Conservation (phyloP, 176 grass and related monocot species). For the Otatea glauca region DNA sequence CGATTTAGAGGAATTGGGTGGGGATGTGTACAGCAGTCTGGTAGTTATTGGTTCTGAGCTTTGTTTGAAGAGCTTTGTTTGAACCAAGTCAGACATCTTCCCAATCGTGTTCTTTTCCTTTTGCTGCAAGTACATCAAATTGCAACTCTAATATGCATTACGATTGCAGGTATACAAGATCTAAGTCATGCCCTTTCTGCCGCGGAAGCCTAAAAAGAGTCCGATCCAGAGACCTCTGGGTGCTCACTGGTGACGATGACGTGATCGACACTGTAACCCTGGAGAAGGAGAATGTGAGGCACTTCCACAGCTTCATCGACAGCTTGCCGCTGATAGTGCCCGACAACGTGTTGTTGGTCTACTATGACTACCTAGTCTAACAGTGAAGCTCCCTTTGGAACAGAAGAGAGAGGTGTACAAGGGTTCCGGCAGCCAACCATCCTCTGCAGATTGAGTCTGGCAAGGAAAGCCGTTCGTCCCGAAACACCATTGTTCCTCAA, state of each 20-base stretch:
- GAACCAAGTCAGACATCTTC: background rate
- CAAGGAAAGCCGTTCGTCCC: conserved; percentile 45
- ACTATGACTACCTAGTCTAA: conserved; percentile 79
- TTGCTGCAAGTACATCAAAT: conserved; percentile 21
- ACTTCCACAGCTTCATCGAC: conserved; percentile 77
- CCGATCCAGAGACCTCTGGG: conserved; percentile 72
- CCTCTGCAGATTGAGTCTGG: conserved; percentile 61
- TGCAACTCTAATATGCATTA: conserved; percentile 18
- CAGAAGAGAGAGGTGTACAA: conserved; percentile 37
- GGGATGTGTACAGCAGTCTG: background rate
- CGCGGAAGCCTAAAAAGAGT: conserved; percentile 75
- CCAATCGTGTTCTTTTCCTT: background rate
- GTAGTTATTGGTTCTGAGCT: background rate
- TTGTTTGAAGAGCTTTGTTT: background rate
- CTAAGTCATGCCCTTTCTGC: conserved; percentile 81
- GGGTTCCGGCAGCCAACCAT: conserved; percentile 63
- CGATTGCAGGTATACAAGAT: conserved; percentile 69
- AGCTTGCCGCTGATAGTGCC: conserved; percentile 75
- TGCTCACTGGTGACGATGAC: conserved; percentile 72
- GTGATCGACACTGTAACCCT: conserved; percentile 70
- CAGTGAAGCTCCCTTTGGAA: conserved; percentile 7
- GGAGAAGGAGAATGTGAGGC: conserved; percentile 72
- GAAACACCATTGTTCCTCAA: conserved; percentile 26
- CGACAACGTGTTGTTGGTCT: conserved; percentile 70
- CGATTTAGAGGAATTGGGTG: background rate